phyloP scores from a whole-genome alignment of 805 yeast species.

The Saccharomycopsis babjevae region DNA sequence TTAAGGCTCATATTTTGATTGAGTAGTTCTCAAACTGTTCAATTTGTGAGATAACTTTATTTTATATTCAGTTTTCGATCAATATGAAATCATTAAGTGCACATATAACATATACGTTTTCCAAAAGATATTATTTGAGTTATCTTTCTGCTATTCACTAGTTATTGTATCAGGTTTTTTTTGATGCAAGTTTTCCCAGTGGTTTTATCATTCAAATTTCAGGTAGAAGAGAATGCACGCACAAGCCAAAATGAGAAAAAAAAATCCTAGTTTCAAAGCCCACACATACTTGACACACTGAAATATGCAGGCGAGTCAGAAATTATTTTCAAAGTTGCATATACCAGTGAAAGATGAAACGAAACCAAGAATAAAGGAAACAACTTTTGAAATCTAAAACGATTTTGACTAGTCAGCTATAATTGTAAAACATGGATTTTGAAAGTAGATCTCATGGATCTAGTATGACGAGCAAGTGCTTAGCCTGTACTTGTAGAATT shows the following conservation, averaged over 20 bases:
- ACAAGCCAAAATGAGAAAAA: not conserved
- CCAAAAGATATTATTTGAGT: too few relatives aligned
- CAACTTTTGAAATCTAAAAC: not conserved
- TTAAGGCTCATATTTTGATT: too few relatives aligned
- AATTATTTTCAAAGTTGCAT: not conserved
- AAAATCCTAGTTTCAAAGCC: not conserved
- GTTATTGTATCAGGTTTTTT: not conserved
- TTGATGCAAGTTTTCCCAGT: not conserved
- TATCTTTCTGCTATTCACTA: too few relatives aligned
- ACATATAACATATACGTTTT: too few relatives aligned
- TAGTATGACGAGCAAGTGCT: too few relatives aligned
- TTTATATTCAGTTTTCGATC: too few relatives aligned
- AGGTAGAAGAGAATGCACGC: not conserved
- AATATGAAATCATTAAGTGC: too few relatives aligned
- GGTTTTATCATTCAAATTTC: not conserved
- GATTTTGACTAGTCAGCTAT: not conserved
- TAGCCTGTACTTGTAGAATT: too few relatives aligned
- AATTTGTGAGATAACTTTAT: too few relatives aligned
- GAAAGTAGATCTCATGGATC: not conserved
- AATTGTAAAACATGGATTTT: not conserved
- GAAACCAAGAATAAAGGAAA: not conserved
- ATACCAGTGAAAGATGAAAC: not conserved
- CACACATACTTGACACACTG: not conserved
- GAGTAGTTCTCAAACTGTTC: too few relatives aligned
- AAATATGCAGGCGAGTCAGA: not conserved